Evolutionary conservation across 768 basidiomycete genomes (phyloP), one percentile per base, ranked within the genome.

Genomic region (Pseudohyphozyma bogoriensis): DNA sequence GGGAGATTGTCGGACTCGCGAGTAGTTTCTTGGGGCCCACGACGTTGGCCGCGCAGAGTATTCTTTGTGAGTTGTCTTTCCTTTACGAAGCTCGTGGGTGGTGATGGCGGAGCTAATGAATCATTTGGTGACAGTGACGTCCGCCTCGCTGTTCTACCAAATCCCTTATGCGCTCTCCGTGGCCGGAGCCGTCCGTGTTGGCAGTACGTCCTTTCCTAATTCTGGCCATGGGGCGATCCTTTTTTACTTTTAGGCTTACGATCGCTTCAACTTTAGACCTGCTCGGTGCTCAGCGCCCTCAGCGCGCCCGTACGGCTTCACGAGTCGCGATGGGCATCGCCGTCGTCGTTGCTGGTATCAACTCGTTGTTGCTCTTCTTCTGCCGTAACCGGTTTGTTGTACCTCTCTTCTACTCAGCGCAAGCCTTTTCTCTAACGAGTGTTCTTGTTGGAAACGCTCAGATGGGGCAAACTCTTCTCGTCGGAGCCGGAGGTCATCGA

Each of bases 11-110:
- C 32, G 67, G 68, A 51, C 55, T 72, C 20, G 70, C 70, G 4
- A 70, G 68, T 31, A 50, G 42, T 59, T 87, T 86, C 46, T 74
- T 95, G 1, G 89, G 92, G 1, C 83, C 92, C 2, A 79, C 82
- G 8, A 76, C 81, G 10, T 81, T 99, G 4, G 95, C 95, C 0
- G 82, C 89, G 0, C 92, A 97, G 72, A 89, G 87, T 0, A 84
- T 96, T 1, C 77, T 97, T 16, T 77, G 68, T 58, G 47, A 4
- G 55, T 42, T 22, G 9, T 22, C 31, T 6, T 53, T 36, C 26
- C 29, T 55, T n/a, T n/a, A n/a, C n/a, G n/a, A n/a, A n/a, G n/a
- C n/a, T n/a, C n/a, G n/a, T n/a, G n/a, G n/a, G n/a, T 33, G 68
- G 26, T 70, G 68, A 2, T 68, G 64, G 31, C 35, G 18, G 2